Percentiles rank a stretch among this genome's conserved stretches.
Evolutionary conservation across 768 basidiomycete genomes (phyloP).

Genomic region (Piloderma croceum): DNA sequence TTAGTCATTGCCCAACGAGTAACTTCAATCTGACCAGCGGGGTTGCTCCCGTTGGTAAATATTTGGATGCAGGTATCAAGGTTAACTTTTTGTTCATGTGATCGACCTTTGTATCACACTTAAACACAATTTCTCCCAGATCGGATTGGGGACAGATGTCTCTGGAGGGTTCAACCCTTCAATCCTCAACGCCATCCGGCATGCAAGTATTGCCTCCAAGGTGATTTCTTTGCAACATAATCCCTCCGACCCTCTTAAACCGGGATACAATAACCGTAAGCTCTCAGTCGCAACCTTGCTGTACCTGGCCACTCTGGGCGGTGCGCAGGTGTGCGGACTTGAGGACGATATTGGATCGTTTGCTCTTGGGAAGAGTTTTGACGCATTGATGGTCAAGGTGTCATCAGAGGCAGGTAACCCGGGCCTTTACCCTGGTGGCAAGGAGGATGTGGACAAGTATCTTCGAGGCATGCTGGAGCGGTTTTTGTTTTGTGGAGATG

Average conservation of each 20-base stretch:
- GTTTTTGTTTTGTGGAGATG: constrained; percentile 84
- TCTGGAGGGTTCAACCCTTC: constrained; percentile 84
- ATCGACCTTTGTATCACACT: neutral
- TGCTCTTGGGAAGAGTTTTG: constrained; percentile 77
- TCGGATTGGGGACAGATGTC: constrained; percentile 89
- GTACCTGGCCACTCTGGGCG: constrained; percentile 89
- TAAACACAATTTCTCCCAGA: constrained; percentile 44
- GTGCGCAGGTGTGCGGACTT: constrained; percentile 76
- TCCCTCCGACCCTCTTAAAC: constrained; percentile 1
- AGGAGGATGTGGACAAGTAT: constrained; percentile 26
- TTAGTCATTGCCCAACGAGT: constrained; percentile 94
- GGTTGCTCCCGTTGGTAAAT: constrained; percentile 68
- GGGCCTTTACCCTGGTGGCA: constrained; percentile 47
- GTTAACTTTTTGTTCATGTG: constrained; percentile 31
- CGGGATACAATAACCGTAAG: constrained; percentile 48
- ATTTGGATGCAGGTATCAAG: constrained; percentile 84
- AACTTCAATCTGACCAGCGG: constrained; percentile 91
- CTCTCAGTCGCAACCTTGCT: constrained; percentile 72
- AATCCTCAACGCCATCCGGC: constrained; percentile 68
- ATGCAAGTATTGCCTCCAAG: constrained; percentile 79
- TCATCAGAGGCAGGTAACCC: constrained; percentile 48
- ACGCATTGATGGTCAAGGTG: constrained; percentile 74
- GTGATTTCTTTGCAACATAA: constrained; percentile 52
- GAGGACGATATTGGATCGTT: constrained; percentile 71
- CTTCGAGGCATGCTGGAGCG: constrained; percentile 66